These are phyloP conservation scores for Geosmithia morbida DNA, from an alignment of 2,329 filamentous ascomycete species.

Conservation along the genomic window DNA sequence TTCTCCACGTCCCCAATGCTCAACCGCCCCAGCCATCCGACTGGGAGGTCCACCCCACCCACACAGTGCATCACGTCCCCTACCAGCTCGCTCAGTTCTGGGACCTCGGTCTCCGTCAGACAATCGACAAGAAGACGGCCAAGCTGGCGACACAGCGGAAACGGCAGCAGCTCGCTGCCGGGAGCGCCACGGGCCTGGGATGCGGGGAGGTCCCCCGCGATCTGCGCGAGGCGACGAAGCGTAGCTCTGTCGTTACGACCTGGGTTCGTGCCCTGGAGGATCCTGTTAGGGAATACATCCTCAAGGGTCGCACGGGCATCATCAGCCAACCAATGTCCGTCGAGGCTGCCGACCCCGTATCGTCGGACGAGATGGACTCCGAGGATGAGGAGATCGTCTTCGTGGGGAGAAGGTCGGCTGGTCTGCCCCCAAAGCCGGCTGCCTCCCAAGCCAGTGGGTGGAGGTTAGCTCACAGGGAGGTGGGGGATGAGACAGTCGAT, in stretches of 20 bases:
- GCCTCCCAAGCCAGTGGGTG: slow-evolving; percentile 19
- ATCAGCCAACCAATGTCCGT: slow-evolving; percentile 12
- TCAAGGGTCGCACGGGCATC: slow-evolving; percentile 25
- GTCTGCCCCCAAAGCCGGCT: slow-evolving; percentile 13
- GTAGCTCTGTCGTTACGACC: slow-evolving; percentile 59
- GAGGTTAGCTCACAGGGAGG: slow-evolving; percentile 35
- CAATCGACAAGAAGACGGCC: slow-evolving; percentile 30
- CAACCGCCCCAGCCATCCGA: slow-evolving; percentile 71
- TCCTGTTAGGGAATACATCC: slow-evolving; percentile 58
- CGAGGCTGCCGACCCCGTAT: slow-evolving; percentile 7
- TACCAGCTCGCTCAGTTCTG: slow-evolving; percentile 83
- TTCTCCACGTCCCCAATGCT: slow-evolving; percentile 74
- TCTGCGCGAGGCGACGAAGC: slow-evolving; percentile 68
- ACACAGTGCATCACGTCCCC: slow-evolving; percentile 64
- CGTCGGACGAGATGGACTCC: slow-evolving; percentile 16
- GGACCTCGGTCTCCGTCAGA: slow-evolving; percentile 44
- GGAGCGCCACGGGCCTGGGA: slow-evolving; percentile 26
- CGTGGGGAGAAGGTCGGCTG: slow-evolving; percentile 41
- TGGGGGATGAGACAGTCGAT: slow-evolving; percentile 43
- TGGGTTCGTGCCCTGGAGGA: slow-evolving; percentile 76
- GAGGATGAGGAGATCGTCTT: slow-evolving; percentile 85
- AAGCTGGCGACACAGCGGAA: slow-evolving; percentile 26
- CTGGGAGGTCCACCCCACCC: slow-evolving; percentile 70
- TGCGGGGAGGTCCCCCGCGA: slow-evolving; percentile 59
- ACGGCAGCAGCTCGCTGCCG: slow-evolving; percentile 26